Evolutionary conservation across 2,329 filamentous ascomycete genomes (phyloP).

Genomic region (Setomelanomma holmii): DNA sequence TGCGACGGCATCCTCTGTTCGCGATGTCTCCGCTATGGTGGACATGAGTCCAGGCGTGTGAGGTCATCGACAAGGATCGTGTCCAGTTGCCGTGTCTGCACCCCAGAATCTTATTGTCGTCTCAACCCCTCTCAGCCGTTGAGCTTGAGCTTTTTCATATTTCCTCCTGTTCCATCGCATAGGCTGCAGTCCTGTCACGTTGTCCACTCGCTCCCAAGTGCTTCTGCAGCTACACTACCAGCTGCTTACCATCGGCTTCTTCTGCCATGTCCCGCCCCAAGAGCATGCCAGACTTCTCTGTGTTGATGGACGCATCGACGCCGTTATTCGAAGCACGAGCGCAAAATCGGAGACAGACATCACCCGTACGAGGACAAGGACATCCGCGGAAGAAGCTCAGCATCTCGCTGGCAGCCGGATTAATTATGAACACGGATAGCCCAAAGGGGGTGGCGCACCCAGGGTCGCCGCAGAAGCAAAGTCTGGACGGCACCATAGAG

Average conservation of each 20-base stretch:
- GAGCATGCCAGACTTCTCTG: conserved; percentile 45
- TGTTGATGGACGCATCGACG: conserved; percentile 38
- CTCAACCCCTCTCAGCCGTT: conserved; percentile 5
- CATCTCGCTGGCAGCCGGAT: conserved; percentile 44
- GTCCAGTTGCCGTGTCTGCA: conserved; percentile 26
- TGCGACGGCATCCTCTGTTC: background rate
- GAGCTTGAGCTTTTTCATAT: background rate
- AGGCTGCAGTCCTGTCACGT: too few species aligned
- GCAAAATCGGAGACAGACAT: conserved; percentile 27
- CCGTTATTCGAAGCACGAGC: conserved; percentile 32
- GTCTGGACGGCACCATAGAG: conserved; percentile 11
- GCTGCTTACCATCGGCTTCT: background rate
- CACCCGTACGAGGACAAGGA: conserved; percentile 26
- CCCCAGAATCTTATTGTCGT: conserved; percentile 24
- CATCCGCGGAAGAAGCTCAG: conserved; percentile 38
- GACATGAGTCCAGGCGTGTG: conserved; percentile 24
- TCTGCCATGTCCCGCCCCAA: conserved; percentile 38
- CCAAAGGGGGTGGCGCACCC: conserved; percentile 15
- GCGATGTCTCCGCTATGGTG: conserved; percentile 6
- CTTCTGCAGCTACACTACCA: background rate
- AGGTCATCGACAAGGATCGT: conserved; percentile 47
- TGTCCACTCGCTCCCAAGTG: background rate
- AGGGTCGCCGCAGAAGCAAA: conserved; percentile 26
- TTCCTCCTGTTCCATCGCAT: too few species aligned
- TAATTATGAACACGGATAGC: conserved; percentile 43